Conservation (phyloP, 2,329 filamentous ascomycete species). For the Ilyonectria mors-panacis region DNA sequence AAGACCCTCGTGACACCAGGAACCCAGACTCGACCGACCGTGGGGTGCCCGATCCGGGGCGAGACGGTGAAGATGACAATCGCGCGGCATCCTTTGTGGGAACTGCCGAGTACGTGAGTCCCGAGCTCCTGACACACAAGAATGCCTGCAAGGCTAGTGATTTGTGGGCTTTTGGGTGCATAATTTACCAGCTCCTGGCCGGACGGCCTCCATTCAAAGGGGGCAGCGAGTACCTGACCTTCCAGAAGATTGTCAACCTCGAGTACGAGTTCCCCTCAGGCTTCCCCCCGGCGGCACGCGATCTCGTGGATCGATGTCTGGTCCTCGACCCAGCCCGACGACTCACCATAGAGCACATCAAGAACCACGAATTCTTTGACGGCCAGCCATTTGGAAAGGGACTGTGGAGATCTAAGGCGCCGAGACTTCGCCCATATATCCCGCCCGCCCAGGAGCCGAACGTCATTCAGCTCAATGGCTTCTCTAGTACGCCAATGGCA, state of each 20-base stretch:
- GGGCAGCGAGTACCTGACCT: slow-evolving; percentile 94
- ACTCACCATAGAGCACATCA: slow-evolving; percentile 94
- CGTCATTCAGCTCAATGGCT: slow-evolving; percentile 80
- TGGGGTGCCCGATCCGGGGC: slow-evolving; percentile 55
- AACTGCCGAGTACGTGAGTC: slow-evolving; percentile 98
- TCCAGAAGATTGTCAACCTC: slow-evolving; percentile 96
- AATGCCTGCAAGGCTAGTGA: slow-evolving; percentile 98
- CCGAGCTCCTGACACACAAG: slow-evolving; percentile 96
- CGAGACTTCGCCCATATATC: slow-evolving; percentile 86
- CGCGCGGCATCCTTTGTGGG: slow-evolving; percentile 96
- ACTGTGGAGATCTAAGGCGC: slow-evolving; percentile 92
- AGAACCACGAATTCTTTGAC: slow-evolving; percentile 95
- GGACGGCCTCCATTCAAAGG: slow-evolving; percentile 98
- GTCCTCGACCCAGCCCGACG: slow-evolving; percentile 89
- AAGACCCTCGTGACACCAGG: slow-evolving; percentile 58
- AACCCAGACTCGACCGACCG: slow-evolving; percentile 57
- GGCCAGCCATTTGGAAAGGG: slow-evolving; percentile 86
- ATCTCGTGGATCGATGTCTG: slow-evolving; percentile 90
- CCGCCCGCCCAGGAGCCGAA: slow-evolving; percentile 82
- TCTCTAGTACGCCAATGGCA: slow-evolving; percentile 52
- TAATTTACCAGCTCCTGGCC: slow-evolving; percentile 95
- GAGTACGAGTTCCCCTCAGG: slow-evolving; percentile 94
- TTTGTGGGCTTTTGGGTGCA: slow-evolving; percentile 98
- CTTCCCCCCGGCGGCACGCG: slow-evolving; percentile 88
- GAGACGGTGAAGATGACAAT: slow-evolving; percentile 70